These are phyloP conservation scores for Heterobasidion occidentale DNA, from an alignment of 1,284 basidiomycete species.

Conservation along the genomic window DNA sequence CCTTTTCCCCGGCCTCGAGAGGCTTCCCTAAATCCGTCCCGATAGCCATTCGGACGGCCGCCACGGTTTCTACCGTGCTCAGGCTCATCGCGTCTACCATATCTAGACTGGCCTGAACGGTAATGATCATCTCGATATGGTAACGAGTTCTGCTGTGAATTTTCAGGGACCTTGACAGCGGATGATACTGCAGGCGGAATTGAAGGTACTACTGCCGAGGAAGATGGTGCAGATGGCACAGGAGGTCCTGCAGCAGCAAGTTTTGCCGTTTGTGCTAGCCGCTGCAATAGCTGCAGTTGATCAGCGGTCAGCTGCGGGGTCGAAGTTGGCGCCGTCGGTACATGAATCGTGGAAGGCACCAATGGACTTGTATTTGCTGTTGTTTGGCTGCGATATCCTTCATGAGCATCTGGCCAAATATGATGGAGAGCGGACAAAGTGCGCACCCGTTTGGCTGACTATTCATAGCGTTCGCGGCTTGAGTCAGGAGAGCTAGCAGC, in stretches of 20 bases:
- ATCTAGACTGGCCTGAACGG: conserved; percentile 32
- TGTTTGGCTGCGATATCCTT: conserved; percentile 47
- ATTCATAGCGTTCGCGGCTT: conserved; percentile 38
- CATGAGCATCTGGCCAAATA: not conserved
- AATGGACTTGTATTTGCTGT: conserved; percentile 36
- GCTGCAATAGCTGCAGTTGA: conserved; percentile 65
- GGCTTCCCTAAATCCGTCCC: conserved; percentile 39
- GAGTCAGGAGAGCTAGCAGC: conserved; percentile 57
- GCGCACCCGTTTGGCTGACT: conserved; percentile 17
- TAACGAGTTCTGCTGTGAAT: not conserved
- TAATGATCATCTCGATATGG: conserved; percentile 1
- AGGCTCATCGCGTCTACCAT: conserved; percentile 39
- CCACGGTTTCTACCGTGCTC: conserved; percentile 36
- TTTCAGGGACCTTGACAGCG: not conserved
- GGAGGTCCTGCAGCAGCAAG: conserved; percentile 25
- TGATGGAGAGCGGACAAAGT: not conserved
- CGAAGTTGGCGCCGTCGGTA: conserved; percentile 15
- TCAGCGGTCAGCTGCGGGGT: conserved; percentile 37
- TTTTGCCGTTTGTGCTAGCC: conserved; percentile 56
- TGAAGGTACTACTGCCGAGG: not conserved
- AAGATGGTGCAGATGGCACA: conserved; percentile 17
- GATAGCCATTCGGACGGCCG: conserved; percentile 32
- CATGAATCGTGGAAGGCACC: not conserved
- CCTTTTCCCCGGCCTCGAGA: conserved; percentile 36
- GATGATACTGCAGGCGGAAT: conserved; percentile 17